These are phyloP conservation scores for Aspergillus sp. DNA, from an alignment of 2,329 filamentous ascomycete genomes.

Conservation along the genomic window DNA sequence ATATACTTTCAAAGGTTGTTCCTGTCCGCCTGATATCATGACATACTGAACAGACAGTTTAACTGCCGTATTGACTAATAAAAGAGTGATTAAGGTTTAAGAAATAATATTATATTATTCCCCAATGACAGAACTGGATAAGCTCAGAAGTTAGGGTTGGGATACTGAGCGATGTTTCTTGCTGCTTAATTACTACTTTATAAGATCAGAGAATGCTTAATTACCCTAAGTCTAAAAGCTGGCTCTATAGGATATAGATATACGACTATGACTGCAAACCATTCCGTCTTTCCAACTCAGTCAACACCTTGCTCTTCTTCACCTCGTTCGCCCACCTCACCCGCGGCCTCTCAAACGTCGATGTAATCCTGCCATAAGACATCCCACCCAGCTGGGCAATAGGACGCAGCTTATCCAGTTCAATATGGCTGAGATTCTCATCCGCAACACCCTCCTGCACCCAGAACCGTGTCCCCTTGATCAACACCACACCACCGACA, in stretches of 20 bases:
- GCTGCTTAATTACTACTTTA: too few relatives aligned
- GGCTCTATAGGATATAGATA: background rate
- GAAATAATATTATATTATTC: too few relatives aligned
- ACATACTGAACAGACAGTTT: too few relatives aligned
- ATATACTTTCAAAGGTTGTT: too few relatives aligned
- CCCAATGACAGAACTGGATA: too few relatives aligned
- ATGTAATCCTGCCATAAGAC: constrained; percentile 70
- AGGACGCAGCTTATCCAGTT: constrained; percentile 73
- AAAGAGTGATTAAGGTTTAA: too few relatives aligned
- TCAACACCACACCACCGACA: constrained; percentile 69
- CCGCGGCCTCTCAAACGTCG: constrained; percentile 67
- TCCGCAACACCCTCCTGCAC: constrained; percentile 84
- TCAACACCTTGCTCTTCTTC: background rate
- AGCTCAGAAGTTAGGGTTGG: too few relatives aligned
- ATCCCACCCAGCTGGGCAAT: constrained; percentile 82
- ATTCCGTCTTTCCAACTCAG: background rate
- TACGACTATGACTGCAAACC: background rate
- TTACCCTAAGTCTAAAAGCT: too few relatives aligned
- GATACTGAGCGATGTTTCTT: too few relatives aligned
- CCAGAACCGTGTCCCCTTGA: constrained; percentile 88
- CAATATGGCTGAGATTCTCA: constrained; percentile 70
- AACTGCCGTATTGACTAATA: too few relatives aligned
- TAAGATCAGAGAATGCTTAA: too few relatives aligned
- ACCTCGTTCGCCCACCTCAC: constrained; percentile 16
- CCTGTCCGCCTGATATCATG: too few relatives aligned